Conservation (phyloP, 2,329 filamentous ascomycete genomes). For the Epichloe glyceriae region DNA sequence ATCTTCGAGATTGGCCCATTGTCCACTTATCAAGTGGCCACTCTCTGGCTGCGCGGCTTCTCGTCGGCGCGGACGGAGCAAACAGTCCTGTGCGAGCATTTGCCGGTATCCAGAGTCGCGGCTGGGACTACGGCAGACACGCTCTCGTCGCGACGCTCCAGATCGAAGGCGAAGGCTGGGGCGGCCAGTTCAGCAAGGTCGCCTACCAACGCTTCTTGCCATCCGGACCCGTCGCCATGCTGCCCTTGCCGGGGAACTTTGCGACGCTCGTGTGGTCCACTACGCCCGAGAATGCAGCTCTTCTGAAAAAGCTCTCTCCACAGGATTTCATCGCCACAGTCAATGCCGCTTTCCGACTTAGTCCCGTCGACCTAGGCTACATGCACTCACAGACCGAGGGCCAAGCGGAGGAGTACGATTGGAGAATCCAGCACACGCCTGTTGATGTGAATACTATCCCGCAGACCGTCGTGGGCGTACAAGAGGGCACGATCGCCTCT, state of each 20-base stretch:
- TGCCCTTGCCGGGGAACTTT: constrained; percentile 73
- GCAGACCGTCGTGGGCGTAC: constrained; percentile 54
- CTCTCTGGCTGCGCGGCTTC: constrained; percentile 63
- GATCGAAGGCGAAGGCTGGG: constrained; percentile 48
- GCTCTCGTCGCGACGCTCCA: constrained; percentile 83
- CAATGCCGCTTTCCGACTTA: constrained; percentile 83
- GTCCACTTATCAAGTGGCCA: constrained; percentile 57
- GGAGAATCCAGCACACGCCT: constrained; percentile 63
- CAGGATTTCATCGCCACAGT: constrained; percentile 75
- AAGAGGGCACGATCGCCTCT: constrained; percentile 68
- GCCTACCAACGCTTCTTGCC: constrained; percentile 95
- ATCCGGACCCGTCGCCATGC: constrained; percentile 78
- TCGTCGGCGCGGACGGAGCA: constrained; percentile 87
- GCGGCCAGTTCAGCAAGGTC: constrained; percentile 46
- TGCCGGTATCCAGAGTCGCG: constrained; percentile 69
- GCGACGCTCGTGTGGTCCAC: constrained; percentile 93
- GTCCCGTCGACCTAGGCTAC: constrained; percentile 66
- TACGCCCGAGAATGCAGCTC: constrained; percentile 62
- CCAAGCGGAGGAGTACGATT: constrained; percentile 66
- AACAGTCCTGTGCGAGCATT: constrained; percentile 89
- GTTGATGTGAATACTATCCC: constrained; percentile 45
- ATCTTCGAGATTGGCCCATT: constrained; percentile 80
- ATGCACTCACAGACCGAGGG: constrained; percentile 52
- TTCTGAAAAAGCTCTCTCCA: constrained; percentile 61
- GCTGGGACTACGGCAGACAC: constrained; percentile 88